These are phyloP conservation scores for Flaveria brownii DNA, from an alignment of 129 eudicot genomes.

Conservation along the genomic window DNA sequence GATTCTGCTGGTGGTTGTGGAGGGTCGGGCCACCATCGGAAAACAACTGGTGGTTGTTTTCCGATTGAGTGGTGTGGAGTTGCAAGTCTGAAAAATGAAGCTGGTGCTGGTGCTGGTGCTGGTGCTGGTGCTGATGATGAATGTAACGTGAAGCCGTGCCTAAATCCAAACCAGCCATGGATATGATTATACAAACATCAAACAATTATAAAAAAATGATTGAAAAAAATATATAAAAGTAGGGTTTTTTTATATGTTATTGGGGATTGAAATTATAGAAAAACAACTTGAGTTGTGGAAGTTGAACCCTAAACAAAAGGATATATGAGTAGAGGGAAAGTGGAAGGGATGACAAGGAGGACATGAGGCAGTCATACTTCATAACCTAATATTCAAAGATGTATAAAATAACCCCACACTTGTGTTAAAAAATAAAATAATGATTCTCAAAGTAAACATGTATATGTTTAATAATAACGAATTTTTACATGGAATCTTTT, in stretches of 20 bases:
- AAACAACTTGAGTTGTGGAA: slow-evolving; percentile 29
- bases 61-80: slow-evolving; percentile 38
- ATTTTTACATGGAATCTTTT: not conserved
- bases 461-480: not conserved
- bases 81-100: slow-evolving; percentile 43
- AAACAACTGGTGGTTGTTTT: slow-evolving; percentile 21
- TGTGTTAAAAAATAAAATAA: not conserved
- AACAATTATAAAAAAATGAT: slow-evolving; percentile 41
- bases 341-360: slow-evolving; percentile 15
- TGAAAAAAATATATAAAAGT: slow-evolving; percentile 33
- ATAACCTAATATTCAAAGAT: not conserved
- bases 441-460: slow-evolving; percentile 1
- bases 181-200: slow-evolving; percentile 37
- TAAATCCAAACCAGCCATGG: slow-evolving; percentile 51
- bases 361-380: slow-evolving; percentile 8
- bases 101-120: slow-evolving; percentile 28
- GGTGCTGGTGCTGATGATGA: slow-evolving; percentile 35
- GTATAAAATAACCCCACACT: slow-evolving; percentile 7
- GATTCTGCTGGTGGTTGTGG: slow-evolving; percentile 28
- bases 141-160: slow-evolving; percentile 48
- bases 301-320: slow-evolving; percentile 47
- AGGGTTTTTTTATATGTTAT: not conserved
- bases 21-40: slow-evolving; percentile 9
- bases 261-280: slow-evolving; percentile 19
- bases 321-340: slow-evolving; percentile 32